A percentile compares a stretch with the other conserved stretches of the same genome.
Conservation (phyloP, 257 asterid species). For the Penstemon davidsonii region DNA sequence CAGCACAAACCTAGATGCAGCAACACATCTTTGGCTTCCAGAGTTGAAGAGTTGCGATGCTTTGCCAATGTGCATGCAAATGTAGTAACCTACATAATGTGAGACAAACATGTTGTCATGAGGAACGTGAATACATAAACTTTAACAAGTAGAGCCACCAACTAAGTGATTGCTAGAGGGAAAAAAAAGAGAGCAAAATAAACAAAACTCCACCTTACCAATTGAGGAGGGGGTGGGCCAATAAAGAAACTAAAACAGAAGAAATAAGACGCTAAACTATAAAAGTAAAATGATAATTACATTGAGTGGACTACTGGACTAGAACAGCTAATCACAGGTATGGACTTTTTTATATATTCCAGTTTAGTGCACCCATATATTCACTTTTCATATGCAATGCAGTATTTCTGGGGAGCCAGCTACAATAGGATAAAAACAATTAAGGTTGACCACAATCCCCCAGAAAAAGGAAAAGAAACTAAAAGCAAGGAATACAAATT, state of each 20-base stretch:
- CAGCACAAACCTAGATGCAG: slow-evolving; percentile 89
- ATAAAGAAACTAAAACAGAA: no score
- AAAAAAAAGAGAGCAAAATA: not conserved
- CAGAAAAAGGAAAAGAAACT: not conserved
- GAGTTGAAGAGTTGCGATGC: slow-evolving; percentile 89
- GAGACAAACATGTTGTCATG: slow-evolving; percentile 22
- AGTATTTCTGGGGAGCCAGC: not conserved
- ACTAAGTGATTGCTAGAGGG: not conserved
- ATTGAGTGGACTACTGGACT: no score
- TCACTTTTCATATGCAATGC: not conserved
- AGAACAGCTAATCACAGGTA: not conserved
- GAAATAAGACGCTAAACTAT: no score
- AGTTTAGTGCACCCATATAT: not conserved
- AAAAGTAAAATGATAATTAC: no score
- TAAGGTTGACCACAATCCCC: slow-evolving; percentile 11
- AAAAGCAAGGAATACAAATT: not conserved
- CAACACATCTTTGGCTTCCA: slow-evolving; percentile 87
- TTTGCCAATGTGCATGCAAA: slow-evolving; percentile 89
- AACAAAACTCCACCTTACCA: not conserved
- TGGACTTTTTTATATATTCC: not conserved
- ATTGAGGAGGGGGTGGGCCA: not conserved
- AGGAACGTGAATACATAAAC: slow-evolving; percentile 7
- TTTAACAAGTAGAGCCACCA: slow-evolving; percentile 17
- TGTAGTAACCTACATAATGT: slow-evolving; percentile 61
- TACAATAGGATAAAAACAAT: slow-evolving; percentile 7